phyloP scores from a whole-genome alignment of 164 flowering plant genomes.

The Tetrastigma voinierianum region DNA sequence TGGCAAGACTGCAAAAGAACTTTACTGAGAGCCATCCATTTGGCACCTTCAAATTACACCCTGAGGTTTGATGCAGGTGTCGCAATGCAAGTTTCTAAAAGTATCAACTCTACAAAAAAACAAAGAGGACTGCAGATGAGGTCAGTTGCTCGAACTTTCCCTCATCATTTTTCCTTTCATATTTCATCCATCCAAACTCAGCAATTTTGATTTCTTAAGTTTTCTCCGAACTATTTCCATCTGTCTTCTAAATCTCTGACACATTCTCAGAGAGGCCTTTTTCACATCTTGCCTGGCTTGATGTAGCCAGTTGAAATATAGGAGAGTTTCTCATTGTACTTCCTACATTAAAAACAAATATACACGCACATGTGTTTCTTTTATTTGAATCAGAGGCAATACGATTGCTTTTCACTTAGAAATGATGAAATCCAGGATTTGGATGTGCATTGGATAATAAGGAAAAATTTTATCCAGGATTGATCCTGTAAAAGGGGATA shows the following conservation, averaged over 20 bases:
- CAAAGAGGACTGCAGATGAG: constrained; percentile 92
- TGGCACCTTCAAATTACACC: constrained; percentile 92
- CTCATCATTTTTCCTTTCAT: not conserved
- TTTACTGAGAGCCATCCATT: constrained; percentile 87
- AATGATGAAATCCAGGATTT: too few species aligned
- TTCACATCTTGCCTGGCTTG: too few species aligned
- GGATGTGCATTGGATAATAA: too few species aligned
- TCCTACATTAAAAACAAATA: too few species aligned
- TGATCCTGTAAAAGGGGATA: too few species aligned
- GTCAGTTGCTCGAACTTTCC: constrained; percentile 26
- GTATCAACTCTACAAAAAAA: constrained; percentile 83
- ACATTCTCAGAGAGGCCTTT: too few species aligned
- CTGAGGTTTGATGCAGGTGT: constrained; percentile 92
- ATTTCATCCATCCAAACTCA: not conserved
- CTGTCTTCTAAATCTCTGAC: not conserved
- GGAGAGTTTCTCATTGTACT: too few species aligned
- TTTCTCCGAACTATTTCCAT: not conserved
- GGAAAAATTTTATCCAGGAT: too few species aligned
- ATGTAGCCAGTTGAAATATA: too few species aligned
- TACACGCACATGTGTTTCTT: too few species aligned
- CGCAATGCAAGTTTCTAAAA: constrained; percentile 94
- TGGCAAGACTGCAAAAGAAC: constrained; percentile 98
- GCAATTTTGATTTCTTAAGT: not conserved
- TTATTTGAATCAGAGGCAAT: too few species aligned
- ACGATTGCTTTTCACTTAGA: too few species aligned